Conservation (phyloP, 108 stramenopile species). For the Cyclotella kingstonii region DNA sequence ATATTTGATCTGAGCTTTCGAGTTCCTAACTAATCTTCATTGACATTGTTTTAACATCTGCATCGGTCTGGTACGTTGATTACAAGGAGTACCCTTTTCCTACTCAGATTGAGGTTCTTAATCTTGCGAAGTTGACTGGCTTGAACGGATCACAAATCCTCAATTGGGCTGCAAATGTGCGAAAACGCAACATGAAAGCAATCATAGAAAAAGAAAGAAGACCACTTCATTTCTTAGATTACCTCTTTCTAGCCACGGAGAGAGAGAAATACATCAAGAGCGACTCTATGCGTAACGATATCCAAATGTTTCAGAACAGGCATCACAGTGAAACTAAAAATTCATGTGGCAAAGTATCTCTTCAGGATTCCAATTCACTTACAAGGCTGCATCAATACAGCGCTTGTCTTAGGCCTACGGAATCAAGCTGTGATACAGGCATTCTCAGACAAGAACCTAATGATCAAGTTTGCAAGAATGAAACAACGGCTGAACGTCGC, state of each 20-base stretch:
- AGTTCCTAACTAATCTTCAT: background rate
- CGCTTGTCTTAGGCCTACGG: no score
- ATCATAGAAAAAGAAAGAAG: constrained; percentile 49
- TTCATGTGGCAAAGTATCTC: no score
- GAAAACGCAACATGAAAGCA: constrained; percentile 58
- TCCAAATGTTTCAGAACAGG: background rate
- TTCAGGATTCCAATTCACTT: no score
- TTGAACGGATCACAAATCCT: constrained; percentile 21
- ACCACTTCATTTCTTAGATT: constrained; percentile 63
- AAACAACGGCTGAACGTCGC: no score
- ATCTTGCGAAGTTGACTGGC: constrained; percentile 4
- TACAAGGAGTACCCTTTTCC: constrained; percentile 29
- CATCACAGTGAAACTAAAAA: no score
- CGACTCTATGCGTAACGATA: constrained; percentile 6
- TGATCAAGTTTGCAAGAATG: no score
- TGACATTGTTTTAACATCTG: background rate
- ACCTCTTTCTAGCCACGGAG: constrained; percentile 57
- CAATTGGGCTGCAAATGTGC: constrained; percentile 59
- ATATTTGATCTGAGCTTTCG: background rate
- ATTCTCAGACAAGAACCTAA: no score
- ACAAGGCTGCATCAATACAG: no score
- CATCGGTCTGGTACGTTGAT: background rate
- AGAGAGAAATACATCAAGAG: constrained; percentile 40
- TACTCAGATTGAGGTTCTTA: constrained; percentile 4
- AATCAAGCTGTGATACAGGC: no score